Evolutionary conservation across 1,139 yeast species (phyloP).

Genomic region (Taphrina deformans): DNA sequence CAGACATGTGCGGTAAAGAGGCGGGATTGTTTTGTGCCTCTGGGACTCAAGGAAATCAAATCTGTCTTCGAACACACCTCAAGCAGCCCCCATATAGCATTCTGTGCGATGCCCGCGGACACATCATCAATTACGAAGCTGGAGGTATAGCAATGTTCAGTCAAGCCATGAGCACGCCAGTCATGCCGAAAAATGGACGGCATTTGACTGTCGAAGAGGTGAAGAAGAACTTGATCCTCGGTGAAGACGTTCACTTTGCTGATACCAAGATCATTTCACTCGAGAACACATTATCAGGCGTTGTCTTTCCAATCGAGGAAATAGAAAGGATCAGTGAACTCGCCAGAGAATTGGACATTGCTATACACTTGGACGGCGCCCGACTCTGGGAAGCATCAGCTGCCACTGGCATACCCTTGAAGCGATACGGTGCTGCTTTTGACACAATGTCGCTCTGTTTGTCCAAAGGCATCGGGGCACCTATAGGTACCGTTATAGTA

Average conservation of each 20-base stretch:
- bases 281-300: conserved; percentile 87
- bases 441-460: conserved; percentile 88
- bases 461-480: conserved; percentile 91
- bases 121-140: conserved; percentile 80
- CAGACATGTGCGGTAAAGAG: conserved; percentile 73
- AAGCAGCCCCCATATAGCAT: conserved; percentile 84
- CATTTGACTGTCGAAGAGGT: conserved; percentile 81
- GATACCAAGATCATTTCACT: conserved; percentile 82
- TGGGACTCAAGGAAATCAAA: conserved; percentile 89
- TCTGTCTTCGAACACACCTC: conserved; percentile 75
- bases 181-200: conserved; percentile 67
- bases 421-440: conserved; percentile 73
- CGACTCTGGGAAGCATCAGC: conserved; percentile 87
- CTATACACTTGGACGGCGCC: conserved; percentile 92
- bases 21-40: conserved; percentile 83
- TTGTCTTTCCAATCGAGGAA: conserved; percentile 78
- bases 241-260: conserved; percentile 82
- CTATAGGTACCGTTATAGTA: conserved; percentile 86
- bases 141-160: conserved; percentile 87
- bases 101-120: conserved; percentile 81
- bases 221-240: conserved; percentile 62
- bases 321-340: conserved; percentile 68
- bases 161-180: conserved; percentile 90
- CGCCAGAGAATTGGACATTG: conserved; percentile 62
- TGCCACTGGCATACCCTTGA: conserved; percentile 67